phyloP scores from a whole-genome alignment of 495 filamentous ascomycete genomes.

The Neurospora sp. region DNA sequence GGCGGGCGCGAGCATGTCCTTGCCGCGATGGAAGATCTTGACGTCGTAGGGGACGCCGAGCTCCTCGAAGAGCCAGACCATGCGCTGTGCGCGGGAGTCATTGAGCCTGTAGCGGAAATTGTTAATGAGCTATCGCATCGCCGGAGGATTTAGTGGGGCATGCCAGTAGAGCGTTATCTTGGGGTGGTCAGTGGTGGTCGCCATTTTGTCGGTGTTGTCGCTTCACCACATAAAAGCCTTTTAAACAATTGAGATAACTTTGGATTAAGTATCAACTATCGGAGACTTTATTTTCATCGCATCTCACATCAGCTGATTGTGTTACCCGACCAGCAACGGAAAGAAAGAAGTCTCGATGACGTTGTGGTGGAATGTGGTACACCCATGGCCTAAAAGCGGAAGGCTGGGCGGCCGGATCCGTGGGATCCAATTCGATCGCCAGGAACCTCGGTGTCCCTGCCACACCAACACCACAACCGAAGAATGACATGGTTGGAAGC shows the following conservation, averaged over 20 bases:
- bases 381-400: not conserved
- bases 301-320: not conserved
- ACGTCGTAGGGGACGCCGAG: slow-evolving; percentile 69
- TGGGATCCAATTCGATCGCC: not conserved
- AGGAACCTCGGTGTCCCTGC: not conserved
- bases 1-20: slow-evolving; percentile 50
- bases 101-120: slow-evolving; percentile 47
- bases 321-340: not conserved
- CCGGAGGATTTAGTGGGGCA: no score
- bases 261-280: not conserved
- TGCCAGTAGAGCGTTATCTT: slow-evolving; percentile 4
- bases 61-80: slow-evolving; percentile 85
- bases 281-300: not conserved
- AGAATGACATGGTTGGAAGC: not conserved
- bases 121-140: not conserved
- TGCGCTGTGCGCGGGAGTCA: slow-evolving; percentile 69
- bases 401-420: not conserved
- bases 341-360: not conserved
- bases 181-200: not conserved
- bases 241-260: no score
- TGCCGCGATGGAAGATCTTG: slow-evolving; percentile 57
- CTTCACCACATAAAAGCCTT: no score
- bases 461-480: not conserved
- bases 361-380: not conserved
- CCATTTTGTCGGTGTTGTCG: not conserved